A percentile compares a stretch with the other conserved stretches of the same genome.
Conservation (phyloP, 306 rosid genomes). For the Glycine latifolia region DNA sequence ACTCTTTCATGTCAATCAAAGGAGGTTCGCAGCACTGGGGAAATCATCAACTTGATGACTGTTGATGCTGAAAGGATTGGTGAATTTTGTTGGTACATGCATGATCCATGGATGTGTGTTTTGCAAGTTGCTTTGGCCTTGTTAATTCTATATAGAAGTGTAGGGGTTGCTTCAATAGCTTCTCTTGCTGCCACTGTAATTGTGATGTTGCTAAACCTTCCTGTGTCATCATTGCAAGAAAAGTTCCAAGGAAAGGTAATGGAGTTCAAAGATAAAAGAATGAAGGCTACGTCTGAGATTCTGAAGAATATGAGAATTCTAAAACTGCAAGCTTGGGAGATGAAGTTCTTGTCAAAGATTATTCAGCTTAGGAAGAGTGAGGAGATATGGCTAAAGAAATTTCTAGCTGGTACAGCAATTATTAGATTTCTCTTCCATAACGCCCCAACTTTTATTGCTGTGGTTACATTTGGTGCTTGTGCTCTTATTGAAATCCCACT, state of each 20-base stretch:
- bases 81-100: conserved; percentile 72
- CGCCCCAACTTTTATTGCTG: conserved; percentile 80
- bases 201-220: conserved; percentile 75
- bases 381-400: conserved; percentile 72
- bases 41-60: conserved; percentile 81
- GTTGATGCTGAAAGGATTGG: conserved; percentile 87
- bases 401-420: conserved; percentile 53
- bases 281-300: conserved; percentile 84
- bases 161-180: conserved; percentile 81
- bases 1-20: conserved; percentile 71
- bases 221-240: conserved; percentile 71
- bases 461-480: conserved; percentile 81
- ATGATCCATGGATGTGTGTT: conserved; percentile 70
- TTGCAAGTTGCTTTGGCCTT: conserved; percentile 75
- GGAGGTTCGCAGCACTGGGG: conserved; percentile 68
- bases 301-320: conserved; percentile 87
- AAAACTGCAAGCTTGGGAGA: conserved; percentile 92
- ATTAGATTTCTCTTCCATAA: conserved; percentile 66
- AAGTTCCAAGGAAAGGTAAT: conserved; percentile 78
- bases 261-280: conserved; percentile 83
- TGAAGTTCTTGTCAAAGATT: conserved; percentile 82
- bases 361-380: conserved; percentile 64
- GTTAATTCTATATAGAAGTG: conserved; percentile 68
- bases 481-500: conserved; percentile 80
- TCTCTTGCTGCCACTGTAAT: conserved; percentile 69